These are phyloP conservation scores for Rhizophagus sp. DNA, from an alignment of 192 early-diverging fungal species.

Conservation along the genomic window DNA sequence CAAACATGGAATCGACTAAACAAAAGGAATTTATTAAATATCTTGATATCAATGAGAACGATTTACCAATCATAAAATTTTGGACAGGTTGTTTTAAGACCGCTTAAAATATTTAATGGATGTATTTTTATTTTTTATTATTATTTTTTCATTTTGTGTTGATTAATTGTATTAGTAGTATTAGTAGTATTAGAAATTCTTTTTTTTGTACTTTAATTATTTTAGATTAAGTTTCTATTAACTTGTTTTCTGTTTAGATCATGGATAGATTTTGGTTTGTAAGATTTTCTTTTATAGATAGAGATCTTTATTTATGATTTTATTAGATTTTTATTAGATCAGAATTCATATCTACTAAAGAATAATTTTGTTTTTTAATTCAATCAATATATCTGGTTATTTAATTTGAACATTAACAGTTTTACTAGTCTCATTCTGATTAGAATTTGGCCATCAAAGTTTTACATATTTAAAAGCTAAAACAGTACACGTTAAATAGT, in stretches of 20 bases:
- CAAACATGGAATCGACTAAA: neutral
- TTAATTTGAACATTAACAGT: no score
- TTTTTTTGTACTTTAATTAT: neutral
- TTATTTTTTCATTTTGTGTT: neutral
- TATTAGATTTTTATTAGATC: no score
- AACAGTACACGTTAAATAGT: no score
- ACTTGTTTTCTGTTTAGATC: neutral
- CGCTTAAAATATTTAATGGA: neutral
- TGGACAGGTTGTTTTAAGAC: neutral
- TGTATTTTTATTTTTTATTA: neutral
- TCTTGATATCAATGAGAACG: constrained; percentile 16
- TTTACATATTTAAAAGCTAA: no score
- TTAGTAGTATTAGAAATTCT: no score
- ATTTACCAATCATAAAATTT: constrained; percentile 27
- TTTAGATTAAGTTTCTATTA: neutral
- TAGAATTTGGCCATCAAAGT: no score
- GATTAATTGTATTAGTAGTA: no score
- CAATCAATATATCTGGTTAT: no score
- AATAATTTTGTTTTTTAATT: no score
- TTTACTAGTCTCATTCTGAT: no score
- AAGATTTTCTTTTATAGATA: neutral
- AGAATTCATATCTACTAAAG: no score
- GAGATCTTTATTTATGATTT: neutral
- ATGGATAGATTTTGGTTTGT: neutral
- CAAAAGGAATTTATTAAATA: constrained; percentile 21